phyloP scores from a whole-genome alignment of 2,329 filamentous ascomycete genomes.

The Fusarium sp. region DNA sequence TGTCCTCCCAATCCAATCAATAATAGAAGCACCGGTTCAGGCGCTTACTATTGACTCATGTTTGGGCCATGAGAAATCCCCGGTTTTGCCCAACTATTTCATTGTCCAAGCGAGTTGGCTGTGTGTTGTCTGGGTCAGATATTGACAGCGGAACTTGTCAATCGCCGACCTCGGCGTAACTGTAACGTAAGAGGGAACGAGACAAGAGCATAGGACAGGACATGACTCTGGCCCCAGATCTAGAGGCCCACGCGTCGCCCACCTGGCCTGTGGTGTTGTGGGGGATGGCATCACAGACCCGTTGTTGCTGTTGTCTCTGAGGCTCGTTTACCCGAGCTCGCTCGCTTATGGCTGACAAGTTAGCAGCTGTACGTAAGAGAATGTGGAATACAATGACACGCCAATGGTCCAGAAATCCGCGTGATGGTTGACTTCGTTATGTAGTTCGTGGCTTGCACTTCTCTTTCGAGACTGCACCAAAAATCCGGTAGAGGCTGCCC shows the following conservation, averaged over 20 bases:
- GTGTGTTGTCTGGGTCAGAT: not conserved
- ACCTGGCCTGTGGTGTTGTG: slow-evolving; percentile 7
- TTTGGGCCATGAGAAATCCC: not conserved
- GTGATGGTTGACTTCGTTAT: not conserved
- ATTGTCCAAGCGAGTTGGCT: not conserved
- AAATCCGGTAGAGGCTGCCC: not conserved
- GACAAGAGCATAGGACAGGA: not conserved
- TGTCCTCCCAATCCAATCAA: not conserved
- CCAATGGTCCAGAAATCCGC: not conserved
- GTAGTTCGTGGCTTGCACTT: not conserved
- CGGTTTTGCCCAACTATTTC: not conserved
- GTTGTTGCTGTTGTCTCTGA: slow-evolving; percentile 1
- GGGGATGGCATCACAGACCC: slow-evolving; percentile 1
- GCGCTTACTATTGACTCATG: not conserved
- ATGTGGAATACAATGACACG: not conserved
- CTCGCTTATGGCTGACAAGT: slow-evolving; percentile 5
- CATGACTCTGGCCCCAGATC: not conserved
- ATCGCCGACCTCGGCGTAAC: not conserved
- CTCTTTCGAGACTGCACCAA: not conserved
- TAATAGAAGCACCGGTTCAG: not conserved
- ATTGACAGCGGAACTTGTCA: not conserved
- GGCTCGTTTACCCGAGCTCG: not conserved
- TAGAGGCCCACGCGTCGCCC: not conserved
- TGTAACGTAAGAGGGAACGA: not conserved
- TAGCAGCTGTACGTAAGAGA: slow-evolving; percentile 4